Base-by-base conservation (phyloP, 257 asterid species). In the Anisodus tanguticus region DNA sequence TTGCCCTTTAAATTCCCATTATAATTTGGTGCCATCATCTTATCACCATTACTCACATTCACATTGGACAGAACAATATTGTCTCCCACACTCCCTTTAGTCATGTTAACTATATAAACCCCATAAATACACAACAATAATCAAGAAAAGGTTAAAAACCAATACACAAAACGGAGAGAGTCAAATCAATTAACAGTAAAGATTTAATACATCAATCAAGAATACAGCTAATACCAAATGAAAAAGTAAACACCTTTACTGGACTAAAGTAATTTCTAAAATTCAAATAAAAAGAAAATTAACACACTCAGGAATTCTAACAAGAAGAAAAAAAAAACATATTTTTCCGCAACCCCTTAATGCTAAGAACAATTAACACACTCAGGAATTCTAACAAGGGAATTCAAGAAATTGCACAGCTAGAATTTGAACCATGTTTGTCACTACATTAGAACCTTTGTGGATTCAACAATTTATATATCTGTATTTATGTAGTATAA, bases 1-100 rank as follows among this genome's bases (percentile, higher is more conserved):
- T 79, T 90, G 59, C 84, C 87, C 77, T 85, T 89, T 57, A 88
- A 83, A 87, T 90, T 90, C 69, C 89, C 94, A 67, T 84, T 92
- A 4, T 90, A 88, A 85, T 84, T 86, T 3, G 93, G 89, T 83
- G 92, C 93, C 84, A 89, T 67, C 68, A 82, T 85, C 85, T 84
- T 62, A 74, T 68, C 83, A 53, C 19, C 64, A 77, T 22, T 26
- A 26, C 47, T 53, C n/a, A 51, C 13, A 26, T 74, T 86, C 87
- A 87, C 86, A 79, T 86, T 82, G 71, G 89, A 62, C 37, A 53
- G 68, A 80, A 81, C 37, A 45, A n/a, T 53, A 62, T 77, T 69
- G 62, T 85, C 81, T 41, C 79, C 76, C 70, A 66, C 54, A n/a
- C 82, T 70, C 31, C 76, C 83, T 81, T 39, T 84, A 59, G 83